A percentile compares a stretch with the other conserved stretches of the same genome.
These are phyloP conservation scores for Lactifluus rugatus DNA, from an alignment of 768 basidiomycete genomes.

Conservation along the genomic window DNA sequence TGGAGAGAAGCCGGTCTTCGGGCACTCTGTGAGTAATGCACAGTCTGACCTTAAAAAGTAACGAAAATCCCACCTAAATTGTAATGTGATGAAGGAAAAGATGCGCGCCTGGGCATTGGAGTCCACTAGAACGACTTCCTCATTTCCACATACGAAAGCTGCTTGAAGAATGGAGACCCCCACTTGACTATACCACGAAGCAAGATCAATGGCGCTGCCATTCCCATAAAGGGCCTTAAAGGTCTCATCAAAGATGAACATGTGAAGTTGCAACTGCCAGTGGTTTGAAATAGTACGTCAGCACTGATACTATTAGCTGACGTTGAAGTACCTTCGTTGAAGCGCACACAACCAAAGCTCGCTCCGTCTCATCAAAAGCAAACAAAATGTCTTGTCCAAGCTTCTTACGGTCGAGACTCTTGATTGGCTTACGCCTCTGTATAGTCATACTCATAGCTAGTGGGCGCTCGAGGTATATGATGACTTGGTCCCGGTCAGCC, in stretches of 20 bases:
- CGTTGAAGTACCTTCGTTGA: conserved; percentile 30
- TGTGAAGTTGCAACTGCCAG: conserved; percentile 33
- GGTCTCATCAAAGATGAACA: conserved; percentile 40
- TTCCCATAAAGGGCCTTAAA: conserved; percentile 33
- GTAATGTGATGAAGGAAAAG: conserved; percentile 44
- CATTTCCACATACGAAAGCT: conserved; percentile 39
- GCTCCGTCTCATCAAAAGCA: conserved; percentile 44
- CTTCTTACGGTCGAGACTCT: conserved; percentile 34
- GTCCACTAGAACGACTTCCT: conserved; percentile 47
- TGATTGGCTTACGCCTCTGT: neutral
- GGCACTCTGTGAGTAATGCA: neutral
- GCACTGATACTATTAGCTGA: neutral
- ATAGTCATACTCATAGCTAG: neutral
- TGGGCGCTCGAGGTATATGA: conserved; percentile 12
- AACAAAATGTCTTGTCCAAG: conserved; percentile 37
- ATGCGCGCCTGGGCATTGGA: conserved; percentile 34
- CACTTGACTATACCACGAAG: conserved; percentile 33
- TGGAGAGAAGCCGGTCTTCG: conserved; percentile 37
- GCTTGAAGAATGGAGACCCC: conserved; percentile 26
- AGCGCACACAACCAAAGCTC: conserved; percentile 39
- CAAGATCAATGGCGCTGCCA: conserved; percentile 34
- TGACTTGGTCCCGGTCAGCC: neutral
- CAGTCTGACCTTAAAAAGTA: neutral
- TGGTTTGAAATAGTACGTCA: neutral
- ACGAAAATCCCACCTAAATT: conserved; percentile 36